These are phyloP conservation scores for Verticillium nonalfalfae DNA, from an alignment of 2,329 filamentous ascomycete genomes.

Conservation along the genomic window DNA sequence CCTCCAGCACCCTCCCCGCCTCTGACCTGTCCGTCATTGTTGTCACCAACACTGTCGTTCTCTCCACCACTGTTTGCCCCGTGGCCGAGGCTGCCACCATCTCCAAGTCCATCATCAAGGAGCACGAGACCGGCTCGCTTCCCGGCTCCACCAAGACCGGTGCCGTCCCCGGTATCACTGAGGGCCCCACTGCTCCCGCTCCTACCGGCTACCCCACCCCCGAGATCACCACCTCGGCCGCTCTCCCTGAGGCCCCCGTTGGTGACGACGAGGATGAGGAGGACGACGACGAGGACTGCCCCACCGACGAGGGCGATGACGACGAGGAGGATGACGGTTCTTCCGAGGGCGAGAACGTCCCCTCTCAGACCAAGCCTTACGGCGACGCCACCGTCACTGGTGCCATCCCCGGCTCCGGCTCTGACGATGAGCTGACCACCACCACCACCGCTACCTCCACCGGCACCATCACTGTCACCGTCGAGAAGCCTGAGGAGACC, in stretches of 20 bases:
- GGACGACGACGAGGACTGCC: background rate
- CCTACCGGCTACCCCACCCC: constrained; percentile 24
- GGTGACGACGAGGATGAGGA: background rate
- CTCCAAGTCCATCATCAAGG: constrained; percentile 29
- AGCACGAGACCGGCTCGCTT: constrained; percentile 27
- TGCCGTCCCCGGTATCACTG: constrained; percentile 14
- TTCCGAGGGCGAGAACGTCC: constrained; percentile 6
- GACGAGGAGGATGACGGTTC: constrained; percentile 9
- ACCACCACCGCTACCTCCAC: constrained; percentile 30
- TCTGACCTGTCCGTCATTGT: constrained; percentile 23
- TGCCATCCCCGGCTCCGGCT: constrained; percentile 9
- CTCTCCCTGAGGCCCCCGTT: constrained; percentile 10
- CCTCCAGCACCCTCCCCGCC: constrained; percentile 26
- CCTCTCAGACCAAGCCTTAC: constrained; percentile 22
- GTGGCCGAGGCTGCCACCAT: constrained; percentile 32
- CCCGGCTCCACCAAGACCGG: constrained; percentile 25
- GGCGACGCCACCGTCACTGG: constrained; percentile 17
- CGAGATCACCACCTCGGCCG: constrained; percentile 11
- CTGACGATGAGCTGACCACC: constrained; percentile 23
- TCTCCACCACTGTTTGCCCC: constrained; percentile 39
- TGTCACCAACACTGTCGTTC: constrained; percentile 30
- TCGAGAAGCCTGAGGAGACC: constrained; percentile 17
- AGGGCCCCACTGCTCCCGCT: constrained; percentile 19
- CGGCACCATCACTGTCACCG: constrained; percentile 25
- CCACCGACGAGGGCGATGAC: constrained; percentile 5